These are phyloP conservation scores for Cochliopodium minus DNA, from an alignment of 208 protist genomes.

Conservation along the genomic window DNA sequence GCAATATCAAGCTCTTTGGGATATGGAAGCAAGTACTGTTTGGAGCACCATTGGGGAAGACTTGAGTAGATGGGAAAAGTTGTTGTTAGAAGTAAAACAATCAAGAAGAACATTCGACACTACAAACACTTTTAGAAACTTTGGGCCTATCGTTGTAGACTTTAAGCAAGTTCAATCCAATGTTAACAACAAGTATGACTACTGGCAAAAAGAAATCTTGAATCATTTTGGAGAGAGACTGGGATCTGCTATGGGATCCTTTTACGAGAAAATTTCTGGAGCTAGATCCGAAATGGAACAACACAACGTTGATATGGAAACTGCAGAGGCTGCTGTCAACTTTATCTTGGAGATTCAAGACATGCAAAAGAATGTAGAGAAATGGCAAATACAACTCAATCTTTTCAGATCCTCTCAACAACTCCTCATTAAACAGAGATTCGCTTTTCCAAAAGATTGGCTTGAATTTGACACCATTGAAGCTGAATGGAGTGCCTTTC, in stretches of 20 bases:
- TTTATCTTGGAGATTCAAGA: constrained; percentile 48
- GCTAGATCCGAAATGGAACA: constrained; percentile 39
- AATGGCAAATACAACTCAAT: constrained; percentile 31
- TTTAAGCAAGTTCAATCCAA: constrained; percentile 47
- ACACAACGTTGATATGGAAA: constrained; percentile 35
- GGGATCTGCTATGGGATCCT: constrained; percentile 37
- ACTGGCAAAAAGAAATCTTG: constrained; percentile 52
- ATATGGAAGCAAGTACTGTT: constrained; percentile 39
- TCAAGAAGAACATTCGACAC: constrained; percentile 45
- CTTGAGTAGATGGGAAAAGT: constrained; percentile 32
- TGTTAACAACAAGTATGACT: constrained; percentile 61
- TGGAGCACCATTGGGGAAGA: constrained; percentile 35
- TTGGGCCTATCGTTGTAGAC: constrained; percentile 45
- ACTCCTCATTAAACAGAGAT: constrained; percentile 53
- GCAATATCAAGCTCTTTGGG: constrained; percentile 63
- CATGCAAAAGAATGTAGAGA: constrained; percentile 33
- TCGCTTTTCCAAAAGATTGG: constrained; percentile 73
- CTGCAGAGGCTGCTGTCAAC: constrained; percentile 65
- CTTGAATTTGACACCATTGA: constrained; percentile 58
- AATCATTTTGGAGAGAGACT: constrained; percentile 54
- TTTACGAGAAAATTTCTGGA: constrained; percentile 35
- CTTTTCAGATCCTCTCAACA: constrained; percentile 54
- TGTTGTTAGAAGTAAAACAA: constrained; percentile 41
- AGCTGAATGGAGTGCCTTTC: constrained; percentile 69
- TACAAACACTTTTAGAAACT: constrained; percentile 26